phyloP scores from a whole-genome alignment of 768 basidiomycete species.

The Asterophora lycoperdoides region DNA sequence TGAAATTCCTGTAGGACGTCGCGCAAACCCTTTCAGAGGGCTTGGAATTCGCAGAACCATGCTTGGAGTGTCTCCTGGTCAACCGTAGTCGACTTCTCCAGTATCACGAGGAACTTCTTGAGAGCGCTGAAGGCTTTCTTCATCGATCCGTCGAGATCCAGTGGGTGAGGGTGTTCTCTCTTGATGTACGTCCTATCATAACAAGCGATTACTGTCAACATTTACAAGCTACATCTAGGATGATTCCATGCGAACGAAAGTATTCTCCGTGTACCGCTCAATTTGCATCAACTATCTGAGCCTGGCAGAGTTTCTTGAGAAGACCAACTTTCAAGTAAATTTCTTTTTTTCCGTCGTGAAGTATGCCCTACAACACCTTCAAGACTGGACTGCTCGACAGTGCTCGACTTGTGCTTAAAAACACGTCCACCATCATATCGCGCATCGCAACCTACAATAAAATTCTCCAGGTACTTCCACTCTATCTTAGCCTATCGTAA shows the following conservation, averaged over 20 bases:
- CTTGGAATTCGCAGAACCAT: conserved; percentile 12
- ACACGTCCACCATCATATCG: conserved; percentile 29
- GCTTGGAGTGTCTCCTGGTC: conserved; percentile 21
- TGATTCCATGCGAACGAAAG: conserved; percentile 23
- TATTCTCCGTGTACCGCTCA: conserved; percentile 32
- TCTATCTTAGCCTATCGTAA: not conserved
- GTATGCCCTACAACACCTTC: conserved; percentile 12
- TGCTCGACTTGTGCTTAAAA: conserved; percentile 24
- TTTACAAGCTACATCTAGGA: too few species aligned
- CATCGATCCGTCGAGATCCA: too few species aligned
- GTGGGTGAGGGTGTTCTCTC: conserved; percentile 20
- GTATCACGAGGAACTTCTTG: conserved; percentile 18
- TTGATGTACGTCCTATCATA: conserved; percentile 12
- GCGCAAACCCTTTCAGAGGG: conserved; percentile 25
- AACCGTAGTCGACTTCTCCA: conserved; percentile 16
- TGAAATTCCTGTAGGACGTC: conserved; percentile 24
- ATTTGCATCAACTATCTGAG: conserved; percentile 31
- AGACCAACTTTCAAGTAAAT: conserved; percentile 13
- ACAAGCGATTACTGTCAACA: too few species aligned
- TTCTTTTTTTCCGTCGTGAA: too few species aligned
- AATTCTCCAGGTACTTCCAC: conserved; percentile 30
- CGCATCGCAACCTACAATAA: conserved; percentile 27
- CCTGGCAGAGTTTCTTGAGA: conserved; percentile 24
- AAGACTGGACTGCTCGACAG: conserved; percentile 18
- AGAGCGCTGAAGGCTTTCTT: conserved; percentile 1